Evolutionary conservation across 2,329 filamentous ascomycete species (phyloP).

Genomic region (Calonectria pteridis): DNA sequence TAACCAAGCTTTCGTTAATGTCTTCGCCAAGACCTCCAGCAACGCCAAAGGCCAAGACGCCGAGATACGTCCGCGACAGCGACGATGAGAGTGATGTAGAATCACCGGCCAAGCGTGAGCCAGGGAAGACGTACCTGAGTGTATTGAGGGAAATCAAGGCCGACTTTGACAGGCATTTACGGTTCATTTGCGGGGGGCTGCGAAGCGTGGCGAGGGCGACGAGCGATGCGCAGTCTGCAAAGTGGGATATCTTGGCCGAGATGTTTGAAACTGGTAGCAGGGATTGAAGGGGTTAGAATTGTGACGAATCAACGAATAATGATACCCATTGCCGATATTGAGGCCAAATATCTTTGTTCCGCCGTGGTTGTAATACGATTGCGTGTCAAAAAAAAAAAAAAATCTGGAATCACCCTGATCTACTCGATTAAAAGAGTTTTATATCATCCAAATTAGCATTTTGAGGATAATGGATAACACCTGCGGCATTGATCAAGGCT

Average conservation of each 20-base stretch:
- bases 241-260: conserved; percentile 87
- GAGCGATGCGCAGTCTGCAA: conserved; percentile 67
- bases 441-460: too few relatives aligned
- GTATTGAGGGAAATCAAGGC: conserved; percentile 68
- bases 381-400: too few relatives aligned
- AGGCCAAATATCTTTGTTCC: background rate
- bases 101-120: conserved; percentile 11
- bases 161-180: conserved; percentile 74
- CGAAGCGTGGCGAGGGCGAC: conserved; percentile 81
- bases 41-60: conserved; percentile 34
- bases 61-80: conserved; percentile 44
- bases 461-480: too few relatives aligned
- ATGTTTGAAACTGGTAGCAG: conserved; percentile 71
- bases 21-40: conserved; percentile 31
- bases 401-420: background rate
- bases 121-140: conserved; percentile 60
- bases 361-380: background rate
- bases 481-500: too few relatives aligned
- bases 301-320: conserved; percentile 37
- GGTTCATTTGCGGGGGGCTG: conserved; percentile 80
- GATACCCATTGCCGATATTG: conserved; percentile 38
- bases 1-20: conserved; percentile 45
- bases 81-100: conserved; percentile 52
- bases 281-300: conserved; percentile 36
- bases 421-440: too few relatives aligned